Conservation (phyloP, 371 early-diverging fungal species). For the Chytridiales sp. region DNA sequence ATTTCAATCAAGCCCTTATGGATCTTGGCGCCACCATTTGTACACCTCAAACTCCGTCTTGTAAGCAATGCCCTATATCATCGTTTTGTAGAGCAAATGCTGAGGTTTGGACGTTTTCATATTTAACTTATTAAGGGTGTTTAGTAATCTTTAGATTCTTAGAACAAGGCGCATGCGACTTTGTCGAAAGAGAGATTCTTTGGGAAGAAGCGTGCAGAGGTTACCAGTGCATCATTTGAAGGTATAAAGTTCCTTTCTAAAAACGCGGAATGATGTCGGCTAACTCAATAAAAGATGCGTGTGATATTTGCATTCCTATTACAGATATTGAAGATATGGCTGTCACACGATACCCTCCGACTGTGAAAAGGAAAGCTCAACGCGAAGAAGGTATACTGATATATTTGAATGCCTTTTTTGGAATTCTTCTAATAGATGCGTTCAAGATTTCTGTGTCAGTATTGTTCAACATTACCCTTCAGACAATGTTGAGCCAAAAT, state of each 20-base stretch:
- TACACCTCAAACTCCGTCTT: constrained; percentile 70
- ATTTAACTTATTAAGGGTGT: not conserved
- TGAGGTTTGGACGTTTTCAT: too few species aligned
- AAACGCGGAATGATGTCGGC: too few species aligned
- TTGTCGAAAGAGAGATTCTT: constrained; percentile 29
- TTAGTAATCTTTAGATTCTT: constrained; percentile 6
- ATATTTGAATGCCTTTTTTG: not conserved
- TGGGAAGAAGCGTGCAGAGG: too few species aligned
- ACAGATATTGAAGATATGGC: constrained; percentile 33
- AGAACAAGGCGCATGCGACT: constrained; percentile 32
- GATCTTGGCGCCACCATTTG: constrained; percentile 81
- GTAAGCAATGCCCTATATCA: constrained; percentile 65
- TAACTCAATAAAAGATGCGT: too few species aligned
- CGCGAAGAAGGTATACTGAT: constrained; percentile 61
- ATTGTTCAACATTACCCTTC: constrained; percentile 49
- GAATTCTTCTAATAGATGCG: not conserved
- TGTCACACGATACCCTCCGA: constrained; percentile 62
- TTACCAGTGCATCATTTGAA: too few species aligned
- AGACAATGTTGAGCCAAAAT: constrained; percentile 30
- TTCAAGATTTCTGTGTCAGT: constrained; percentile 59
- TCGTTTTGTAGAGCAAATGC: constrained; percentile 60
- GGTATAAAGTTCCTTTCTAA: too few species aligned
- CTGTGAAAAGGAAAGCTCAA: constrained; percentile 42
- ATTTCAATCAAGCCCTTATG: constrained; percentile 85
- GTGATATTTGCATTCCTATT: constrained; percentile 20